These are phyloP conservation scores for Gonapodya prolifera DNA, from an alignment of 192 early-diverging fungal species.

Conservation along the genomic window DNA sequence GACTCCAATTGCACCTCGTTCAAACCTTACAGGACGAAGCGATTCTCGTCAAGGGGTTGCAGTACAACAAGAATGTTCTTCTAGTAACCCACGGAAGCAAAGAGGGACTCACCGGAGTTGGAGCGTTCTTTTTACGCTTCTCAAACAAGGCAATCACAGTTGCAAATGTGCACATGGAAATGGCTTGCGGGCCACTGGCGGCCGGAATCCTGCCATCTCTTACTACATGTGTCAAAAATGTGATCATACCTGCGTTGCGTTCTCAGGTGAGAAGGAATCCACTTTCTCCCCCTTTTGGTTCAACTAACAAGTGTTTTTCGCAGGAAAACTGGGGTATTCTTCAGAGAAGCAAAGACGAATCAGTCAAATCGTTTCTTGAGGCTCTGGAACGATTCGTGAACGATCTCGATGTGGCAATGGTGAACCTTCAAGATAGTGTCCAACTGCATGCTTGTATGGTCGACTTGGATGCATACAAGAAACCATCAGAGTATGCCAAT, in stretches of 20 bases:
- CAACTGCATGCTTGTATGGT: conserved; percentile 35
- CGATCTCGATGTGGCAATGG: conserved; percentile 52
- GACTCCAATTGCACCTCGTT: background rate
- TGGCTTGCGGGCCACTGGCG: conserved; percentile 36
- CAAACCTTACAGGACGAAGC: background rate
- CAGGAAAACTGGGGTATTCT: conserved; percentile 52
- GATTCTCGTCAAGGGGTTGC: background rate
- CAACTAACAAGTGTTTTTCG: background rate
- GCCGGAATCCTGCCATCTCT: conserved; percentile 39
- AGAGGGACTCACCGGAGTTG: conserved; percentile 36
- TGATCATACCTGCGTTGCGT: conserved; percentile 40
- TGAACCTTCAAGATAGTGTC: conserved; percentile 48
- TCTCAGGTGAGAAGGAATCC: conserved; percentile 28
- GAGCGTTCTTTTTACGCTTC: conserved; percentile 41
- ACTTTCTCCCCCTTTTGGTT: background rate
- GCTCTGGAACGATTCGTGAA: conserved; percentile 39
- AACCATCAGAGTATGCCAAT: conserved; percentile 39
- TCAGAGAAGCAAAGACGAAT: conserved; percentile 32
- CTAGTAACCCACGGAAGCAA: conserved; percentile 37
- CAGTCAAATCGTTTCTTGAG: conserved; percentile 40
- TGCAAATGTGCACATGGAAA: conserved; percentile 37
- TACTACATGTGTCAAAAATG: conserved; percentile 43
- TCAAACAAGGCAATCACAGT: conserved; percentile 40
- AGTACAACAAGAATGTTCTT: conserved; percentile 19
- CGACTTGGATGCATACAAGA: conserved; percentile 42